These are phyloP conservation scores for Fraxinus platypoda DNA, from an alignment of 305 asterid genomes.

Conservation along the genomic window DNA sequence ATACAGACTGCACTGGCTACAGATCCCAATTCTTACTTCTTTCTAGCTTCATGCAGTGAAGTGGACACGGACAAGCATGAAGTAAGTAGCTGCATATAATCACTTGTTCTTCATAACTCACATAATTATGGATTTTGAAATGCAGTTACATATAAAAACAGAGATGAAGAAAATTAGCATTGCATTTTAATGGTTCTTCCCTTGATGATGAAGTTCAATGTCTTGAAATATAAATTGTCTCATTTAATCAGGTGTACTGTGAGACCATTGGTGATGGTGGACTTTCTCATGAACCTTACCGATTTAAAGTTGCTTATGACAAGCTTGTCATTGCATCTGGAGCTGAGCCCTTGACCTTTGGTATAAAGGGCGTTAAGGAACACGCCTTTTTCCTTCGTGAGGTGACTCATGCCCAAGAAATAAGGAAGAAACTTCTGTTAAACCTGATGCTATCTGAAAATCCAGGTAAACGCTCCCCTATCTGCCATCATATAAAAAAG, in stretches of 20 bases:
- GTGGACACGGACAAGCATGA: constrained; percentile 68
- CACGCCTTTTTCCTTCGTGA: constrained; percentile 87
- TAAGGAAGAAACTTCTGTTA: constrained; percentile 79
- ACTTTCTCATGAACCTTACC: constrained; percentile 43
- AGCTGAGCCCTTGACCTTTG: constrained; percentile 82
- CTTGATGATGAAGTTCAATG: not conserved
- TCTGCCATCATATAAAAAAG: not conserved
- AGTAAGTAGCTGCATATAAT: constrained; percentile 39
- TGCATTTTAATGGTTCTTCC: not conserved
- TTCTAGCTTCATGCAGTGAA: constrained; percentile 68
- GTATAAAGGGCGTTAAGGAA: constrained; percentile 78
- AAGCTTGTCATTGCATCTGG: constrained; percentile 92
- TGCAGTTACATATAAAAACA: not conserved
- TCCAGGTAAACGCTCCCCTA: constrained; percentile 53
- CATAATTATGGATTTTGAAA: not conserved
- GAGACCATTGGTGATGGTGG: constrained; percentile 50
- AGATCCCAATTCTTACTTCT: constrained; percentile 85
- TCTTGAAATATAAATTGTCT: not conserved
- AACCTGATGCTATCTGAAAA: constrained; percentile 86
- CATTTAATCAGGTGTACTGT: constrained; percentile 56
- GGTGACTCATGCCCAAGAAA: constrained; percentile 87
- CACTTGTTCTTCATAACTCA: constrained; percentile 8
- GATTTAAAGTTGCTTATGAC: constrained; percentile 79
- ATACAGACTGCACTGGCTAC: constrained; percentile 80
- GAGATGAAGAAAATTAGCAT: not conserved